These are phyloP conservation scores for Aspergillus hortae DNA, from an alignment of 2,329 filamentous ascomycete genomes.

Conservation along the genomic window DNA sequence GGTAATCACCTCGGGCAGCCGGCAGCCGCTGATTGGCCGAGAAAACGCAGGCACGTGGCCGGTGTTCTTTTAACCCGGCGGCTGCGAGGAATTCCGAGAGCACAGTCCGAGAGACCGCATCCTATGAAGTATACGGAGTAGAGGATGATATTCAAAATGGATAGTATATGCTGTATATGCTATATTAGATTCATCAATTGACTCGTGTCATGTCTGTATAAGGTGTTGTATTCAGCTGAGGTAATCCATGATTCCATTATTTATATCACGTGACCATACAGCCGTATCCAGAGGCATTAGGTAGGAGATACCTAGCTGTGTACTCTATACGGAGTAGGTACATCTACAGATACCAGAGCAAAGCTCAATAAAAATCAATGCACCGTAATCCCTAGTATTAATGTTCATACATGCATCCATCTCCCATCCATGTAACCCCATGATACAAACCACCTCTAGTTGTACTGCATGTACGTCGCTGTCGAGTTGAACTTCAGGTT, in stretches of 20 bases:
- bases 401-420: slow-evolving; percentile 32
- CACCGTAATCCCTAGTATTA: neutral
- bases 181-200: too few relatives aligned
- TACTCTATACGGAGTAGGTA: too few relatives aligned
- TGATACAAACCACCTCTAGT: slow-evolving; percentile 56
- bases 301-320: too few relatives aligned
- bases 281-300: too few relatives aligned
- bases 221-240: neutral
- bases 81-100: slow-evolving; percentile 18
- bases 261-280: too few relatives aligned
- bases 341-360: too few relatives aligned
- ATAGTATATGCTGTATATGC: too few relatives aligned
- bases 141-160: too few relatives aligned
- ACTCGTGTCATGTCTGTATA: too few relatives aligned
- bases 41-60: slow-evolving; percentile 26
- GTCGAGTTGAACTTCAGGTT: slow-evolving; percentile 99
- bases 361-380: too few relatives aligned
- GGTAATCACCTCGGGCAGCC: slow-evolving; percentile 37
- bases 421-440: slow-evolving; percentile 21
- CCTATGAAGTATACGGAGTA: neutral
- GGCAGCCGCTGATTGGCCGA: slow-evolving; percentile 27
- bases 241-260: slow-evolving; percentile 1
- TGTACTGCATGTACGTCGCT: slow-evolving; percentile 98
- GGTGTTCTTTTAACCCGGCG: slow-evolving; percentile 24
- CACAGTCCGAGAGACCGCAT: neutral